Conservation (phyloP, 495 filamentous ascomycete genomes). For the Talaromyces nanjingensis region DNA sequence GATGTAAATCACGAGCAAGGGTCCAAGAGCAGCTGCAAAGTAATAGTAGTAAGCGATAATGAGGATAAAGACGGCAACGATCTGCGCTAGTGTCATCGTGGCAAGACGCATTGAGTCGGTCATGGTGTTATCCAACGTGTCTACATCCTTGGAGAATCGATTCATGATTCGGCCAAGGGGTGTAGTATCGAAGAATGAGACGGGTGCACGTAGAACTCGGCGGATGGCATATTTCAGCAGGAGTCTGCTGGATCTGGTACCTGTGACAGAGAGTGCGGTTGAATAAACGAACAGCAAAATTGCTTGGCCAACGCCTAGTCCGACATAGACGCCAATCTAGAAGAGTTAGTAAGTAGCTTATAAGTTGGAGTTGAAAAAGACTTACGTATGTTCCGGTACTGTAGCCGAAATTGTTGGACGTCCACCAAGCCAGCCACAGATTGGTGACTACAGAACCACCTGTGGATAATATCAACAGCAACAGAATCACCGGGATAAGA, state of each 20-base stretch:
- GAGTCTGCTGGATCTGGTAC: slow-evolving; percentile 31
- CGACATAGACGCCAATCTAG: slow-evolving; percentile 9
- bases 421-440: slow-evolving; percentile 94
- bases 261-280: slow-evolving; percentile 20
- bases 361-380: slow-evolving; percentile 67
- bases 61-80: slow-evolving; percentile 12
- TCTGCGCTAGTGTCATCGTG: slow-evolving; percentile 10
- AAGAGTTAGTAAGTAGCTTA: slow-evolving; percentile 54
- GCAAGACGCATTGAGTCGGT: slow-evolving; percentile 24
- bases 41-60: slow-evolving; percentile 13
- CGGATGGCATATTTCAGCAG: slow-evolving; percentile 38
- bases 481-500: slow-evolving; percentile 56
- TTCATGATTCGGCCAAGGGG: slow-evolving; percentile 45
- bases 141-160: slow-evolving; percentile 41
- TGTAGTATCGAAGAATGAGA: slow-evolving; percentile 43
- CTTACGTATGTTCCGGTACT: slow-evolving; percentile 74
- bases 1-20: slow-evolving; percentile 29
- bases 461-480: slow-evolving; percentile 63
- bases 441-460: slow-evolving; percentile 79
- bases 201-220: slow-evolving; percentile 38
- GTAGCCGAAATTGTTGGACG: slow-evolving; percentile 55
- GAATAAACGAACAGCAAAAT: slow-evolving; percentile 16
- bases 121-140: slow-evolving; percentile 31
- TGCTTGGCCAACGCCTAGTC: slow-evolving; percentile 12
- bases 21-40: slow-evolving; percentile 12